Evolutionary conservation across 192 early-diverging fungal species (phyloP).

Genomic region (Rhizoclosmatium globosum): DNA sequence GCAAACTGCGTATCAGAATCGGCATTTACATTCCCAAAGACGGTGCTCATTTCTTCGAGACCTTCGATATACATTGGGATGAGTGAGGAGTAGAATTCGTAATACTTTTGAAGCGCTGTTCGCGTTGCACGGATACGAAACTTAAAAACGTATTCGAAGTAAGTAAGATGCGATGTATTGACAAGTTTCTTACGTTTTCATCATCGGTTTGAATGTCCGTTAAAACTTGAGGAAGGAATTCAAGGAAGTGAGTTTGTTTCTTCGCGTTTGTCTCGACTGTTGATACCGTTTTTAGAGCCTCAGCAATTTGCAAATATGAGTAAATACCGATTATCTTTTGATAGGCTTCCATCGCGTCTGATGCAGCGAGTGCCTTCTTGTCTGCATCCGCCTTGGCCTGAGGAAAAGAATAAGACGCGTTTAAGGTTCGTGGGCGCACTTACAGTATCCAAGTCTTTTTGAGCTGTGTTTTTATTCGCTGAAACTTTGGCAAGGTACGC

Average conservation of each 20-base stretch:
- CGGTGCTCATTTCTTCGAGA: constrained; percentile 36
- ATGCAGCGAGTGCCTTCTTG: constrained; percentile 49
- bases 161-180: background rate
- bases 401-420: background rate
- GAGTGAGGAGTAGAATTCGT: constrained; percentile 33
- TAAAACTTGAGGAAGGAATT: constrained; percentile 44
- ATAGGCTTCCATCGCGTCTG: constrained; percentile 45
- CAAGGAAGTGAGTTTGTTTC: constrained; percentile 45
- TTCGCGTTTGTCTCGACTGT: constrained; percentile 51
- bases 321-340: constrained; percentile 45
- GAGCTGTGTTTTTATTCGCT: constrained; percentile 46
- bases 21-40: constrained; percentile 40
- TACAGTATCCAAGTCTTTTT: constrained; percentile 46
- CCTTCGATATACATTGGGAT: constrained; percentile 22
- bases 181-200: constrained; percentile 14
- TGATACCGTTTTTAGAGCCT: too few species aligned
- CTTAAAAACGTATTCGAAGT: background rate
- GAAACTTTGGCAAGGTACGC: constrained; percentile 41
- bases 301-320: background rate
- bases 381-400: constrained; percentile 47
- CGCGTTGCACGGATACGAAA: constrained; percentile 43
- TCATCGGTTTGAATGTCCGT: background rate
- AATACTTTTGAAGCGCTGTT: constrained; percentile 39
- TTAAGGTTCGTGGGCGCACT: constrained; percentile 20
- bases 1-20: constrained; percentile 42